These are phyloP conservation scores for Mitragyna speciosa DNA, from an alignment of 257 asterid species.

Conservation along the genomic window DNA sequence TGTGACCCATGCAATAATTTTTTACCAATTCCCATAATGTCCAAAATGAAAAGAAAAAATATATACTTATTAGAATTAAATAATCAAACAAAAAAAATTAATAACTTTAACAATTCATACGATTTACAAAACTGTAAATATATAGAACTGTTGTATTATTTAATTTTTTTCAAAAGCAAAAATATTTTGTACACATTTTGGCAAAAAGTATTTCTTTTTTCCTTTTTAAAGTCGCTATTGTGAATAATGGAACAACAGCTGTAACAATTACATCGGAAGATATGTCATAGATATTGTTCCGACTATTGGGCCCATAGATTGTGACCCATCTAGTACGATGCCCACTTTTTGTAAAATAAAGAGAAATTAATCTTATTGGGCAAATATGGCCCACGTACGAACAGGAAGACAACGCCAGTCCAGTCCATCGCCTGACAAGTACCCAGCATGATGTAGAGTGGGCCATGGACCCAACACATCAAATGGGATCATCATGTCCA, in stretches of 20 bases:
- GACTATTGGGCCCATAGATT: not conserved
- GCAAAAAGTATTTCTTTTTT: not conserved
- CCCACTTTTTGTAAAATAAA: conserved; percentile 19
- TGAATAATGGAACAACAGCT: conserved; percentile 8
- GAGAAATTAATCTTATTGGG: conserved; percentile 16
- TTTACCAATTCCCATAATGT: too few species aligned
- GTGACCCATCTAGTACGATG: conserved; percentile 4
- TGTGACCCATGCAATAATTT: too few species aligned
- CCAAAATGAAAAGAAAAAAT: too few species aligned
- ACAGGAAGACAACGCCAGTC: conserved; percentile 43
- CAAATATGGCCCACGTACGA: conserved; percentile 40
- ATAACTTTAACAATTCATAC: too few species aligned
- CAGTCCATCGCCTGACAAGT: conserved; percentile 36
- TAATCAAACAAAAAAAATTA: too few species aligned
- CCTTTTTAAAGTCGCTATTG: not conserved
- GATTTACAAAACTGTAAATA: too few species aligned
- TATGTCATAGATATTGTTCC: conserved; percentile 9
- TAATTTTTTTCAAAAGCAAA: too few species aligned
- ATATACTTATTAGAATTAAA: too few species aligned
- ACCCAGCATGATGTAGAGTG: conserved; percentile 35
- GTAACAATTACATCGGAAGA: conserved; percentile 2
- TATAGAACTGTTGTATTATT: too few species aligned
- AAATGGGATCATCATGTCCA: conserved; percentile 22
- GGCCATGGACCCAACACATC: conserved; percentile 31
- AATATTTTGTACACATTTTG: not conserved